These are phyloP conservation scores for Aspergillus taichungensis DNA, from an alignment of 495 filamentous ascomycete species.

Conservation along the genomic window DNA sequence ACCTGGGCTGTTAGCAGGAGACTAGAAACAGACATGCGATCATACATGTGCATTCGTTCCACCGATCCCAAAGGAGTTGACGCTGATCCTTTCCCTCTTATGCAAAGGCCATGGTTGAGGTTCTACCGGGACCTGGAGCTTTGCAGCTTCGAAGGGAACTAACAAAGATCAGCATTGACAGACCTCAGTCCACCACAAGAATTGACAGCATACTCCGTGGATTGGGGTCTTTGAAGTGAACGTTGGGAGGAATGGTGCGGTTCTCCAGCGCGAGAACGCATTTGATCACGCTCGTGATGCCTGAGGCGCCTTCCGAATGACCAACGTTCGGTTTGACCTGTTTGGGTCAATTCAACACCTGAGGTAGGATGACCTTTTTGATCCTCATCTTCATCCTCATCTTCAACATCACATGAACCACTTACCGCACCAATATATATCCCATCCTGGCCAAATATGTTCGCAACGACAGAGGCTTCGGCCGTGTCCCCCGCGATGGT, in stretches of 20 bases:
- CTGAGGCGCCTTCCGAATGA: constrained; percentile 41
- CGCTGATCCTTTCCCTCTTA: constrained; percentile 12
- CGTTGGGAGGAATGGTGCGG: constrained; percentile 40
- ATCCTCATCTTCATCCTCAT: too few relatives aligned
- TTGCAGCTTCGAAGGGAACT: constrained; percentile 21
- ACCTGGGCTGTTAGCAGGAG: constrained; percentile 1
- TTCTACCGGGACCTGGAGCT: constrained; percentile 17
- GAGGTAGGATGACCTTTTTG: too few relatives aligned
- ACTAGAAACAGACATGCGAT: neutral
- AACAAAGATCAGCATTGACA: constrained; percentile 1
- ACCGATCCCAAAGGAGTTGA: constrained; percentile 29
- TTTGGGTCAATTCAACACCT: too few relatives aligned
- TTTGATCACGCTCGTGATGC: constrained; percentile 48
- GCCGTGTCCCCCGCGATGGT: constrained; percentile 26
- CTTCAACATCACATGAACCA: neutral
- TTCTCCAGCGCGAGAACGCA: constrained; percentile 41
- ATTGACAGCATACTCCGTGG: constrained; percentile 7
- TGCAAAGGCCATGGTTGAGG: constrained; percentile 21
- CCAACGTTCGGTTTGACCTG: constrained; percentile 42
- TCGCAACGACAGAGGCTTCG: constrained; percentile 37
- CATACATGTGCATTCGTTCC: constrained; percentile 20
- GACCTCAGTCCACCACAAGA: neutral
- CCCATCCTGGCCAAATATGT: constrained; percentile 25
- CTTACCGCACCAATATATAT: constrained; percentile 22
- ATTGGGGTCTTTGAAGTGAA: constrained; percentile 7